Conservation (phyloP, 1,284 basidiomycete genomes). For the Ceratobasidium sp. region DNA sequence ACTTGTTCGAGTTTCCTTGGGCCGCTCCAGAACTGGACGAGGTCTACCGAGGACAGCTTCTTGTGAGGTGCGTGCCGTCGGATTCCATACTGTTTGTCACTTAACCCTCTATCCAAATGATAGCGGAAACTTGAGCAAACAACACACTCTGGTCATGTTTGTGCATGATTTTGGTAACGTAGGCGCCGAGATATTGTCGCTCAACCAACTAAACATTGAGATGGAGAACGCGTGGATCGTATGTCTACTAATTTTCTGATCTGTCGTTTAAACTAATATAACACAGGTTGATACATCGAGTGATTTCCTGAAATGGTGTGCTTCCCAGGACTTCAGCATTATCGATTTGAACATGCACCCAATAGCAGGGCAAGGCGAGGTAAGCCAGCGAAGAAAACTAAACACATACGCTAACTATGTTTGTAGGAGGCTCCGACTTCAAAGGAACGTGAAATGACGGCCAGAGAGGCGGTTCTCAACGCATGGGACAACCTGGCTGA, state of each 20-base stretch:
- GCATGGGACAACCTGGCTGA: conserved; percentile 97
- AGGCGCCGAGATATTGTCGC: conserved; percentile 73
- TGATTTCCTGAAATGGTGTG: conserved; percentile 82
- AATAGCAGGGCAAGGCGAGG: conserved; percentile 46
- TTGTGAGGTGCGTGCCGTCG: conserved; percentile 49
- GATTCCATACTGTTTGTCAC: conserved; percentile 50
- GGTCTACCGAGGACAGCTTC: neutral
- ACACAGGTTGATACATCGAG: conserved; percentile 87
- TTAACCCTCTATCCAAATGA: conserved; percentile 57
- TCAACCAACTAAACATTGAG: conserved; percentile 63
- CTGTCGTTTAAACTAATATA: conserved; percentile 64
- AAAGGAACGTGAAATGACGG: conserved; percentile 55
- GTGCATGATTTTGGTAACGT: conserved; percentile 43
- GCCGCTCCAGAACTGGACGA: conserved; percentile 47
- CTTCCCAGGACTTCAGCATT: conserved; percentile 73
- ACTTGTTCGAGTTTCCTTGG: conserved; percentile 53
- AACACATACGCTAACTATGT: neutral
- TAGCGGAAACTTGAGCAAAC: conserved; percentile 81
- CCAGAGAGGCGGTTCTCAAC: conserved; percentile 78
- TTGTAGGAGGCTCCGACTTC: conserved; percentile 49
- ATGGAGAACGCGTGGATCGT: conserved; percentile 44
- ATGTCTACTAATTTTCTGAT: conserved; percentile 73
- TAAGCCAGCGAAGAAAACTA: conserved; percentile 41
- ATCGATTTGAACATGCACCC: conserved; percentile 85
- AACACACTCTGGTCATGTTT: conserved; percentile 77